Evolutionary conservation across 352 stramenopile genomes (phyloP), one percentile per base, ranked within the genome.

Genomic region (Phytopythium sindhum): DNA sequence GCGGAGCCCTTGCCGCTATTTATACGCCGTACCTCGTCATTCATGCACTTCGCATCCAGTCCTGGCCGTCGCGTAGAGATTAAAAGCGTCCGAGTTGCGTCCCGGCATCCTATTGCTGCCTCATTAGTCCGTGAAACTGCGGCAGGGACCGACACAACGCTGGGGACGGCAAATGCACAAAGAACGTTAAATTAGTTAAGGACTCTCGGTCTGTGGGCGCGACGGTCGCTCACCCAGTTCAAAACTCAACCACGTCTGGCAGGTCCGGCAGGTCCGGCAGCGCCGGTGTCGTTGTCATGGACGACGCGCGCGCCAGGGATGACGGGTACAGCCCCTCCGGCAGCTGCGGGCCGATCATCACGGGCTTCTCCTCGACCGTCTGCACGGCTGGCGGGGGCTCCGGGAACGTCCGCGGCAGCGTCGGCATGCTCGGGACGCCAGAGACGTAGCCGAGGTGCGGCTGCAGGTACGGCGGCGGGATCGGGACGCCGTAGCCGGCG

Each of bases 241-340:
- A 81, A 69, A 81, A 81, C 68, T 76, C 73, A 24, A 79, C 53
- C 62, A 86, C 75, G 45, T 86, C 78, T n/a, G 78, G 78, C 17
- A 86, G 62, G 24, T 86, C 78, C 21, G 78, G 75, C 37, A 86
- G 52, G 47, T 78, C 76, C 23, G 33, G 66, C 51, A 79, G 57
- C 54, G 72, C 72, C 21, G 47, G 33, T 2, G 59, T 62, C 51
- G 26, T 42, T 10, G 42, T 24, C 15, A 63, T 65, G 21, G 61
- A 57, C 4, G 67, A 61, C 11, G 61, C 60, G 2, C 60, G 65
- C 21, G 62, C 42, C 5, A 44, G n/a, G 6, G 47, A 35, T 15
- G 53, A 4, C 11, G 63, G 74, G 57, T 53, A 48, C 57, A 64
- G 63, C 47, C 60, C 64, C 63, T 69, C 69, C 9, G 78, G 78